Base-by-base conservation (phyloP, 495 filamentous ascomycete genomes). In the Aspergillus leporis region DNA sequence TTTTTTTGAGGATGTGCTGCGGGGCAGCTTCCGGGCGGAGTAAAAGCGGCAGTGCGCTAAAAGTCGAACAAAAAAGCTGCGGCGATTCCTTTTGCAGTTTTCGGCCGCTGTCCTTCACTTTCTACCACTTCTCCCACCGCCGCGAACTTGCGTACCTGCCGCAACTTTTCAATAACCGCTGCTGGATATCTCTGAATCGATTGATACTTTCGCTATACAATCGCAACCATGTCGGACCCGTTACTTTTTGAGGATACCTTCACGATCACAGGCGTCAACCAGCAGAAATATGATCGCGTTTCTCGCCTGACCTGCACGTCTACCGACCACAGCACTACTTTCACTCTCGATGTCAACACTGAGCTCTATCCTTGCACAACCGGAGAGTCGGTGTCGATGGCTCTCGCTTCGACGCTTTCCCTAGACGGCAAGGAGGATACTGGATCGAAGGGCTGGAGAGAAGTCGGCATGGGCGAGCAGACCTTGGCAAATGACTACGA, bases 161-260 rank as follows among this genome's bases (percentile, higher is more conserved):
- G 5, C 23, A 18, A 6, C 28, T 40, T 10, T 16, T 22, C 53
- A 31, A 14, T 28, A 16, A 16, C 36, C 18, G 45, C 25, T 4
- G 2, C 9, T 19, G 7, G 10, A 5, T 32, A 19, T 47, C 18
- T 16, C 21, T 12, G 18, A 45, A 4, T 19, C 19, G n/a, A 4
- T 47, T 47, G 43, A 23, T 23, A n/a, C 3, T 41, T 34, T 50
- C 18, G 30, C 32, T 51, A 22, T 34, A 41, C 51, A 16, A 21
- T 77, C 45, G 69, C 70, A 67, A 75, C 71, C 65, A 81, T 88
- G 70, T 84, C 83, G 54, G 92, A 98, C 79, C 84, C 93, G 12
- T 83, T 92, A 61, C 89, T 97, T 73, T 96, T 93, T 80, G 91
- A 97, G 71, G 91, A 95, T 58, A 86, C 85, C 70, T 97, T 99